Conservation (phyloP, 257 asterid species). For the Pogostemon cablin region DNA sequence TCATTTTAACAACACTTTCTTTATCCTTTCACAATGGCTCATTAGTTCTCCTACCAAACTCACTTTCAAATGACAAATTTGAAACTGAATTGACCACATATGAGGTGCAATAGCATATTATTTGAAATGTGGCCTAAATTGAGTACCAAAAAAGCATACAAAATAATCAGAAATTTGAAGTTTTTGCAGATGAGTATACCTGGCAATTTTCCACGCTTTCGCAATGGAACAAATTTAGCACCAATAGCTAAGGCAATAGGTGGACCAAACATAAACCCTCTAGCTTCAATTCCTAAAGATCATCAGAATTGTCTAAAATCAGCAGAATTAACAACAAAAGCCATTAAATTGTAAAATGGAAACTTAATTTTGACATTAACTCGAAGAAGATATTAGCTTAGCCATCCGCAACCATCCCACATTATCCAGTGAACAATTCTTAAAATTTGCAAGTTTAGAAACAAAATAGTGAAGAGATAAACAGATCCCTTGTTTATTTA, state of each 20-base stretch:
- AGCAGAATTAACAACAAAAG: background rate
- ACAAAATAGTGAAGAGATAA: background rate
- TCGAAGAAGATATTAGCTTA: background rate
- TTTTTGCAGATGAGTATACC: slow-evolving; percentile 40
- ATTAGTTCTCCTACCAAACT: too few species aligned
- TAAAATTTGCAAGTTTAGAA: slow-evolving; percentile 9
- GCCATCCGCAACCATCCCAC: background rate
- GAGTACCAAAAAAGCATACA: background rate
- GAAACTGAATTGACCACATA: too few species aligned
- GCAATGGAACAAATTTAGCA: slow-evolving; percentile 77
- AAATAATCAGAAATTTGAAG: background rate
- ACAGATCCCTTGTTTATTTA: background rate
- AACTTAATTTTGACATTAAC: background rate
- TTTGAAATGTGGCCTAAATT: background rate
- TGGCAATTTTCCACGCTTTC: slow-evolving; percentile 79
- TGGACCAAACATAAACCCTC: slow-evolving; percentile 88
- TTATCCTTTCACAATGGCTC: background rate
- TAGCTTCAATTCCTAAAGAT: slow-evolving; percentile 71
- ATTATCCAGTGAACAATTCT: background rate
- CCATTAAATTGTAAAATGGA: too few species aligned
- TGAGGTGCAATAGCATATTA: background rate
- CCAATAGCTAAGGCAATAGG: slow-evolving; percentile 79
- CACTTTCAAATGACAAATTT: too few species aligned
- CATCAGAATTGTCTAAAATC: background rate
- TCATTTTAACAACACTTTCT: background rate